A percentile compares a stretch with the other conserved stretches of the same genome.
Evolutionary conservation across 2,329 filamentous ascomycete species (phyloP).

Genomic region (Hypoxylon sp.): DNA sequence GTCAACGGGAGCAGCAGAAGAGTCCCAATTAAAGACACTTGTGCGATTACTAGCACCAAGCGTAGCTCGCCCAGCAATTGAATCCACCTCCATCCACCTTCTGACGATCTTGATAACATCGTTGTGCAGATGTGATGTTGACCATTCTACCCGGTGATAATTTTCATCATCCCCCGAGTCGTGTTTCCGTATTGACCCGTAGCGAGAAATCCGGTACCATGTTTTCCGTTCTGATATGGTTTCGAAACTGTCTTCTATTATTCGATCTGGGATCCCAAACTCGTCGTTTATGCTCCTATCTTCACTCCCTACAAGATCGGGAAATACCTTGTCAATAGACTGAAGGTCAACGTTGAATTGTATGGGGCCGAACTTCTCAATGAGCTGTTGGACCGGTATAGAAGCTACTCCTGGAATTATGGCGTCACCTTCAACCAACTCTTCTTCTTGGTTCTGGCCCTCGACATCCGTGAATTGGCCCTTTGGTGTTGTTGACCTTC

Average conservation of each 20-base stretch:
- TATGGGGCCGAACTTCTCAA: constrained; percentile 44
- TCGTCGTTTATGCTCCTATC: constrained; percentile 19
- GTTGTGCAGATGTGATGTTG: constrained; percentile 60
- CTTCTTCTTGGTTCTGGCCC: neutral
- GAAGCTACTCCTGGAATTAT: constrained; percentile 4
- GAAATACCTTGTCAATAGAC: constrained; percentile 47
- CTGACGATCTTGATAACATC: constrained; percentile 67
- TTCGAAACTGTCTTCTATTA: constrained; percentile 62
- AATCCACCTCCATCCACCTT: constrained; percentile 73
- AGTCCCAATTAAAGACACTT: constrained; percentile 70
- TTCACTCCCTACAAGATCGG: constrained; percentile 31
- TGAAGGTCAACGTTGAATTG: constrained; percentile 38
- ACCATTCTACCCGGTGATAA: constrained; percentile 68
- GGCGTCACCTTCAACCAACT: constrained; percentile 1
- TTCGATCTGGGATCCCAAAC: constrained; percentile 54
- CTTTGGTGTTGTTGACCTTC: constrained; percentile 36
- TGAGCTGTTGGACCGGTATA: constrained; percentile 31
- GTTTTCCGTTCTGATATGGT: constrained; percentile 66
- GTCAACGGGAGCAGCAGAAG: constrained; percentile 58
- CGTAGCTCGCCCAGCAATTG: constrained; percentile 60
- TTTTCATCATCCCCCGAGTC: constrained; percentile 65
- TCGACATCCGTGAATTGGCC: constrained; percentile 13
- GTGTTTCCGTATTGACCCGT: constrained; percentile 66
- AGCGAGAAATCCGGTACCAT: constrained; percentile 71
- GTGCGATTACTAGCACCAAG: constrained; percentile 55